Percentiles rank a stretch among this genome's conserved stretches.
Conservation (phyloP, 805 yeast species). For the Saturnispora sekii region DNA sequence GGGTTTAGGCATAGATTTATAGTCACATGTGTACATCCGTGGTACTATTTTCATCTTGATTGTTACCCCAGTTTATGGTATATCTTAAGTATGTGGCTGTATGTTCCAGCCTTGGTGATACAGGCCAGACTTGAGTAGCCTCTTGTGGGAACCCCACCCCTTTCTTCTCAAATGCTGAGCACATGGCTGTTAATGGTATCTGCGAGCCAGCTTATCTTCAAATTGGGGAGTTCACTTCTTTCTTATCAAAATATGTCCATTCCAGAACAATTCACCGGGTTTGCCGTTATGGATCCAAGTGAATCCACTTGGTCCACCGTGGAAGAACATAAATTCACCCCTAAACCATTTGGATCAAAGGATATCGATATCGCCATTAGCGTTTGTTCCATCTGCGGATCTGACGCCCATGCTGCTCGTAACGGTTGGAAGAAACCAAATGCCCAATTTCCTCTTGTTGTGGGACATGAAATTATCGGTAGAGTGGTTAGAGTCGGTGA, state of each 20-base stretch:
- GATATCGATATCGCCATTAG: conserved; percentile 38
- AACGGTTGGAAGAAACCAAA: conserved; percentile 38
- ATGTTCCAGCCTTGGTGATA: neutral
- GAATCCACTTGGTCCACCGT: conserved; percentile 26
- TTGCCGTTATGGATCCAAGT: conserved; percentile 27
- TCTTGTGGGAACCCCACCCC: no score
- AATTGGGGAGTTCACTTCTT: no score
- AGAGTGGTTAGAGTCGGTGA: conserved; percentile 49
- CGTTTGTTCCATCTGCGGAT: conserved; percentile 49
- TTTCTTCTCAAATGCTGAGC: no score
- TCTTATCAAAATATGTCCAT: no score
- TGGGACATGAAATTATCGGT: conserved; percentile 63
- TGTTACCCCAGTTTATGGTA: no score
- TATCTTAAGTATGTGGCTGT: neutral
- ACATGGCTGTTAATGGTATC: no score
- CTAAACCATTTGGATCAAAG: conserved; percentile 29
- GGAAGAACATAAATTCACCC: conserved; percentile 23
- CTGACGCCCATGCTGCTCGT: conserved; percentile 44
- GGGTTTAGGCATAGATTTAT: conserved; percentile 1
- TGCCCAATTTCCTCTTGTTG: conserved; percentile 26
- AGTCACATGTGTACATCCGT: no score
- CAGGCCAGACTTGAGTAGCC: no score
- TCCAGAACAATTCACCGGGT: conserved; percentile 32
- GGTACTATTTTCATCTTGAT: no score
- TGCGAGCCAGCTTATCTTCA: no score